phyloP scores from a whole-genome alignment of 2,329 filamentous ascomycete genomes.

The Penicillium sp. region DNA sequence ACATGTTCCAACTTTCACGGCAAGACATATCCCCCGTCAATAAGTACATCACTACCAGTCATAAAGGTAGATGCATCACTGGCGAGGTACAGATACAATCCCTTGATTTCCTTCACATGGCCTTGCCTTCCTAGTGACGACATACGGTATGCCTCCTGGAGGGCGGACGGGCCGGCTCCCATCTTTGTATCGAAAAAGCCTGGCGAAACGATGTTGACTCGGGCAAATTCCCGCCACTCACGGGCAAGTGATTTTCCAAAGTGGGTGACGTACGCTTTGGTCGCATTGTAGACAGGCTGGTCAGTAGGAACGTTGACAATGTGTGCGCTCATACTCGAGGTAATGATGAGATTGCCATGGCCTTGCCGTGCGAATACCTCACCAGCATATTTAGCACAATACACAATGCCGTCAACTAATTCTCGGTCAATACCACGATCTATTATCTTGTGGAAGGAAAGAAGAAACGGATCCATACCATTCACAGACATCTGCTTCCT shows the following conservation, averaged over 20 bases:
- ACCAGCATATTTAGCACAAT: conserved; percentile 46
- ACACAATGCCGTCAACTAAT: conserved; percentile 48
- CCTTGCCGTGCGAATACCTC: conserved; percentile 46
- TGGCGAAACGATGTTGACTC: conserved; percentile 55
- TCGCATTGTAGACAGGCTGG: conserved; percentile 57
- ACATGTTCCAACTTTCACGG: conserved; percentile 12
- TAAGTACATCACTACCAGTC: conserved; percentile 49
- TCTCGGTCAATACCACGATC: neutral
- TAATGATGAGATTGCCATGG: conserved; percentile 49
- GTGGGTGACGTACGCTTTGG: conserved; percentile 56
- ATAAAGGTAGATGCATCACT: conserved; percentile 49
- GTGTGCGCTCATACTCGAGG: conserved; percentile 50
- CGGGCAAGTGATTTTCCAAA: conserved; percentile 55
- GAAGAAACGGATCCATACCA: conserved; percentile 34
- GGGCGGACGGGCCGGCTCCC: conserved; percentile 44
- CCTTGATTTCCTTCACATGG: conserved; percentile 36
- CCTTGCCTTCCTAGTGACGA: conserved; percentile 44
- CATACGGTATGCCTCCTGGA: conserved; percentile 50
- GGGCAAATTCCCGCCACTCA: conserved; percentile 58
- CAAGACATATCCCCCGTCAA: conserved; percentile 49
- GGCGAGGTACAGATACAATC: conserved; percentile 47
- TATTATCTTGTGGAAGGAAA: neutral
- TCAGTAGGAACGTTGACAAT: conserved; percentile 54
- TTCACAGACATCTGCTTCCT: conserved; percentile 54
- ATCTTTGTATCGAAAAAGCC: conserved; percentile 58